Percentiles rank a stretch among this genome's conserved stretches.
phyloP scores from a whole-genome alignment of 2,329 filamentous ascomycete species.

The Aureobasidium subglaciale region DNA sequence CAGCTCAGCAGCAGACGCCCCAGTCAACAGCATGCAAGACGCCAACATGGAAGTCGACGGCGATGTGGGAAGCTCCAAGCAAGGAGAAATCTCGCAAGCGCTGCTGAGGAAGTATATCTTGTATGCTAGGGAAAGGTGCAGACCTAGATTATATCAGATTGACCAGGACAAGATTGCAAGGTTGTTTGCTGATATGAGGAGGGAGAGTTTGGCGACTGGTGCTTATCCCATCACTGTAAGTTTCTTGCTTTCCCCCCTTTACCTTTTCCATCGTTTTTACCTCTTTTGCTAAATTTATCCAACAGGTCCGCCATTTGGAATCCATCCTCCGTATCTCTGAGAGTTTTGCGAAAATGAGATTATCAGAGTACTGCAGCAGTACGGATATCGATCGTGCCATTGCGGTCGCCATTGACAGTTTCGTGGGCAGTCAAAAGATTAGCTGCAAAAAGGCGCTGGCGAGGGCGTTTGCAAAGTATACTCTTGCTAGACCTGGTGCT shows the following conservation, averaged over 20 bases:
- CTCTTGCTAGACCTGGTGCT: slow-evolving; percentile 39
- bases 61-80: slow-evolving; percentile 42
- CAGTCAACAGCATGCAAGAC: slow-evolving; percentile 37
- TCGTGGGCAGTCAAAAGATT: slow-evolving; percentile 92
- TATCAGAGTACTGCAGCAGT: slow-evolving; percentile 88
- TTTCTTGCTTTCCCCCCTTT: slow-evolving; percentile 25
- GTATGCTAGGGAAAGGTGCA: slow-evolving; percentile 82
- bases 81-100: slow-evolving; percentile 74
- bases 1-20: slow-evolving; percentile 34
- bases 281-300: neutral
- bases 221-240: slow-evolving; percentile 96
- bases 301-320: slow-evolving; percentile 88
- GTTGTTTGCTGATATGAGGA: slow-evolving; percentile 91
- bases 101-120: slow-evolving; percentile 93
- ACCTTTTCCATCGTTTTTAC: slow-evolving; percentile 19
- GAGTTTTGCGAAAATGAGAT: slow-evolving; percentile 91
- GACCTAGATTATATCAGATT: slow-evolving; percentile 91
- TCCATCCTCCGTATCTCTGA: slow-evolving; percentile 95
- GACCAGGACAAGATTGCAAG: slow-evolving; percentile 95
- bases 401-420: slow-evolving; percentile 91
- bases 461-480: slow-evolving; percentile 92
- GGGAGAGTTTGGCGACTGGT: slow-evolving; percentile 85
- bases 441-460: slow-evolving; percentile 95
- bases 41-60: slow-evolving; percentile 55
- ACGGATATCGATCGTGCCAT: slow-evolving; percentile 96